These are phyloP conservation scores for Chlamydomonas sphaeroides DNA, from an alignment of 139 green algal species.

Conservation along the genomic window DNA sequence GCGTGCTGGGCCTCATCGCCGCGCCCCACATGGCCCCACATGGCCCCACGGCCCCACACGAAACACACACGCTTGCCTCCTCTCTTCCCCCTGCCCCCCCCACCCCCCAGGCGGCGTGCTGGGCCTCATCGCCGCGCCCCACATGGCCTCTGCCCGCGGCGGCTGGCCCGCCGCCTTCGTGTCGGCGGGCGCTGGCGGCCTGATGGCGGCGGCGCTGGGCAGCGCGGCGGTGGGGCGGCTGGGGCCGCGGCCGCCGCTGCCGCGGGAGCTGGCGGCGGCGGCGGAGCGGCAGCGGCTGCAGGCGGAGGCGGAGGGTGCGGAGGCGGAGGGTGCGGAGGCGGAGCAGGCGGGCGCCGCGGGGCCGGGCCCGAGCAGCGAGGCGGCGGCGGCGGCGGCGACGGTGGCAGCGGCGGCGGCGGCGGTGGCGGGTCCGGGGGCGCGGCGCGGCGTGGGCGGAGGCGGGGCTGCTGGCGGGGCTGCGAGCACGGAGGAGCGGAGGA, in stretches of 20 bases:
- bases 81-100: too few species aligned
- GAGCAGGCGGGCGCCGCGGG: too few species aligned
- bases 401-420: background rate
- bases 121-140: slow-evolving; percentile 57
- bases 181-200: slow-evolving; percentile 46
- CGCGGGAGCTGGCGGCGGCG: slow-evolving; percentile 2
- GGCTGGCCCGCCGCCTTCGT: slow-evolving; percentile 59
- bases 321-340: background rate
- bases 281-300: background rate
- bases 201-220: slow-evolving; percentile 49
- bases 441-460: too few species aligned
- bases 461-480: too few species aligned
- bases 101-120: slow-evolving; percentile 57
- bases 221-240: background rate
- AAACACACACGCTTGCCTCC: too few species aligned
- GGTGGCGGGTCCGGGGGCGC: too few species aligned
- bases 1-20: slow-evolving; percentile 61
- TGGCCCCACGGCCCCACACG: too few species aligned
- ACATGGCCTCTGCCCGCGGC: slow-evolving; percentile 41
- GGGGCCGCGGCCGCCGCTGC: background rate
- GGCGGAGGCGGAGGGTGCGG: background rate
- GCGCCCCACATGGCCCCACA: slow-evolving; percentile 59
- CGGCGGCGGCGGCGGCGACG: background rate
- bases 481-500: too few species aligned
- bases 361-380: too few species aligned